Evolutionary conservation across 352 stramenopile genomes (phyloP), one percentile per base, ranked within the genome.

Genomic region (Globisporangium acanthophoron): DNA sequence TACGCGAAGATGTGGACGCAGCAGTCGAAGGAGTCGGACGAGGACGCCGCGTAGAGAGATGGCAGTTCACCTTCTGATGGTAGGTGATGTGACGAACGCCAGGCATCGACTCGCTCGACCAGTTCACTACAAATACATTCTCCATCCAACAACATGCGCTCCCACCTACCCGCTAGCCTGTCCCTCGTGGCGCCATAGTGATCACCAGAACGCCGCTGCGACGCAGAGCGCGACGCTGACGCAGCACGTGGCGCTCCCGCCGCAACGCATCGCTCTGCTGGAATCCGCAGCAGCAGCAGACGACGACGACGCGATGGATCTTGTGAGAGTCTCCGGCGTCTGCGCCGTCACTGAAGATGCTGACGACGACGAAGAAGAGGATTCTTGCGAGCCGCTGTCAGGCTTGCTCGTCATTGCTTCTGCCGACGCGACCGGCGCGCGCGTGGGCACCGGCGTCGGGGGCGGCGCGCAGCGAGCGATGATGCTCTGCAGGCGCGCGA

Each of bases 1-100:
- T 80, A 78, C 46, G 57, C 74, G 8, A 54, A 73, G 24, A 44
- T 80, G 16, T 80, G 72, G 72, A 67, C 64, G 5, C 64, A 80
- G 50, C 72, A 80, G 39, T 78, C 72, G 18, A 66, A 54, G 12
- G 66, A 74, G 54, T 65, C 62, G 20, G 33, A 57, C 11, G 58
- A 54, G 20, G 24, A n/a, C 20, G 35, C 11, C 37, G 12, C 41
- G 8, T 52, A 37, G 47, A 11, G 4, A 18, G 20, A 33, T 4
- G 7, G 21, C 21, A 24, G 1, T n/a, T 6, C 37, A 12, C 11
- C 11, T 4, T 43, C 13, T 12, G 37, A 52, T 7, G 9, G 27
- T 39, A 8, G 13, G 20, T 24, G 9, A 24, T 24, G 21, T 40
- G 35, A 40, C 35, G 35, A 40, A 40, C 35, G 35, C 8, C 35